These are phyloP conservation scores for Debaryomyces psychrophilus DNA, from an alignment of 1,139 yeast species.

Conservation along the genomic window DNA sequence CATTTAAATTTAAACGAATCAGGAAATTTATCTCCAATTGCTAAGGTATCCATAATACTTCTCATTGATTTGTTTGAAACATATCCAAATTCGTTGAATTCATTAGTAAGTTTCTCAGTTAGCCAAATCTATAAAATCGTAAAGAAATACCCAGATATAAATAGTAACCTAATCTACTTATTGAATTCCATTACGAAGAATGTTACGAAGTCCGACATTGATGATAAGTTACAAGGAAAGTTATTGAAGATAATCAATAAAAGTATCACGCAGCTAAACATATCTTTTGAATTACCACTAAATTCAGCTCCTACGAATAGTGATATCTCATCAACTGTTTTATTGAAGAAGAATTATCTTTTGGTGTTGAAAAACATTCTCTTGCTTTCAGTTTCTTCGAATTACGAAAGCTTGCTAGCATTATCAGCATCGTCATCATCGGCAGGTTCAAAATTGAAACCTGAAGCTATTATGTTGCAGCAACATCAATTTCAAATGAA, in stretches of 20 bases:
- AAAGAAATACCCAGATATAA: conserved; percentile 37
- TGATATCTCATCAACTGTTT: conserved; percentile 25
- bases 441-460: conserved; percentile 46
- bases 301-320: conserved; percentile 19
- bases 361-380: conserved; percentile 38
- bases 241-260: conserved; percentile 38
- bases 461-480: conserved; percentile 46
- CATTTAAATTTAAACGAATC: conserved; percentile 25
- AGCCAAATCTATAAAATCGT: conserved; percentile 43
- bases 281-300: conserved; percentile 23
- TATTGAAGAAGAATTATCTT: conserved; percentile 38
- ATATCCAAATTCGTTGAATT: conserved; percentile 41
- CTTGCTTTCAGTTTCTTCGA: conserved; percentile 36
- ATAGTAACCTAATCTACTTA: conserved; percentile 35
- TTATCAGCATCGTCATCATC: conserved; percentile 39
- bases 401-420: conserved; percentile 43
- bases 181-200: conserved; percentile 39
- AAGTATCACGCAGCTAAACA: conserved; percentile 23
- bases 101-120: conserved; percentile 40
- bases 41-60: conserved; percentile 33
- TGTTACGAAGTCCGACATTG: conserved; percentile 44
- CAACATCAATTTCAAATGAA: conserved; percentile 42
- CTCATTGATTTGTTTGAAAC: conserved; percentile 44
- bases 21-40: conserved; percentile 23
- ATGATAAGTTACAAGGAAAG: conserved; percentile 45